Percentiles rank a stretch among this genome's conserved stretches.
phyloP scores from a whole-genome alignment of 805 yeast species.

The Candida oleophila region DNA sequence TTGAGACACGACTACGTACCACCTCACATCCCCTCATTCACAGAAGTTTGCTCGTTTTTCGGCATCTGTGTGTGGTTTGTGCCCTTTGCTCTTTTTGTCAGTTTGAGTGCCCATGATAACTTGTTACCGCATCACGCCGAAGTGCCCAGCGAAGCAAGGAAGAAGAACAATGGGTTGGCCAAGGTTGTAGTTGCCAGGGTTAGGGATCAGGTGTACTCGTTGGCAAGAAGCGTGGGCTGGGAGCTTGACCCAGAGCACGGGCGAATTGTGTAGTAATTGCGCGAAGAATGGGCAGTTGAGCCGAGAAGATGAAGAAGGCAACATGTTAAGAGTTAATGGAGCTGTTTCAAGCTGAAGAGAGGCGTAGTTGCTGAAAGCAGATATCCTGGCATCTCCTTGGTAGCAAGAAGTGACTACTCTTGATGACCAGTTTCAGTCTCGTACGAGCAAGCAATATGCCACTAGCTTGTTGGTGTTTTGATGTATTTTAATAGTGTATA shows the following conservation, averaged over 20 bases:
- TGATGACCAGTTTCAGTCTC: too few relatives aligned
- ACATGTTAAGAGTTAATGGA: too few relatives aligned
- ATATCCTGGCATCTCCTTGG: too few relatives aligned
- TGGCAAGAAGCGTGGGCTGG: slow-evolving; percentile 60
- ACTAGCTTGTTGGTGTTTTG: too few relatives aligned
- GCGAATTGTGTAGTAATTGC: slow-evolving; percentile 33
- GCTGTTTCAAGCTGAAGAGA: too few relatives aligned
- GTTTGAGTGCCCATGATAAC: slow-evolving; percentile 88
- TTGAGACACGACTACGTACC: slow-evolving; percentile 58
- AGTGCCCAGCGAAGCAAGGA: slow-evolving; percentile 15
- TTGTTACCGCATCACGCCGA: slow-evolving; percentile 62
- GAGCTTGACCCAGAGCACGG: slow-evolving; percentile 61
- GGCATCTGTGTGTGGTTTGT: slow-evolving; percentile 92
- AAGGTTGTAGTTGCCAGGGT: slow-evolving; percentile 58
- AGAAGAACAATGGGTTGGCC: slow-evolving; percentile 56
- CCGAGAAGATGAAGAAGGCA: too few relatives aligned
- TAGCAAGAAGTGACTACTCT: too few relatives aligned
- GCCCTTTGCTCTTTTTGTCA: slow-evolving; percentile 89
- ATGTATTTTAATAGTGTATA: too few relatives aligned
- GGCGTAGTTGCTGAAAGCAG: too few relatives aligned
- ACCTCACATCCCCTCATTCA: slow-evolving; percentile 73
- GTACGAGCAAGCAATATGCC: too few relatives aligned
- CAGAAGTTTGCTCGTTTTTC: slow-evolving; percentile 93
- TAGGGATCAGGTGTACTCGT: slow-evolving; percentile 45
- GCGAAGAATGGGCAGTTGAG: neutral